Conservation (phyloP, 805 yeast genomes). For the Zygotorulaspora danielsina region DNA sequence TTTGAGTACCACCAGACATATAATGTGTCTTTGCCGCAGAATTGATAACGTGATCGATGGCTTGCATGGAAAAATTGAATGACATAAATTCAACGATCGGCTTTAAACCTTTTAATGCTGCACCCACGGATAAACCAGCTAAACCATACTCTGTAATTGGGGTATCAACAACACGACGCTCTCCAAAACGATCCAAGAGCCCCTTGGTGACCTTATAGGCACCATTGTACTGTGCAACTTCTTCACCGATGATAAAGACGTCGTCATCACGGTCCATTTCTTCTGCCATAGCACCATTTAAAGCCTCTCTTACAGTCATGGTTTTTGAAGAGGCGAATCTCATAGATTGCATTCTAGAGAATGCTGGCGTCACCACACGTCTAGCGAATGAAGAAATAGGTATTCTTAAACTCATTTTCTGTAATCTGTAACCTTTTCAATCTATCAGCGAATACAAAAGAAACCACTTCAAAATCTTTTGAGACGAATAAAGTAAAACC, state of each 20-base stretch:
- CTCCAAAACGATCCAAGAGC: slow-evolving; percentile 90
- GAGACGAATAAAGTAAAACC: neutral
- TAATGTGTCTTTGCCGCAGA: slow-evolving; percentile 98
- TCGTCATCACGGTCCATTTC: slow-evolving; percentile 94
- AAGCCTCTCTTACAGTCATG: slow-evolving; percentile 95
- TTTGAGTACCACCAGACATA: slow-evolving; percentile 99
- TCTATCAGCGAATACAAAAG: neutral
- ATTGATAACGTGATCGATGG: slow-evolving; percentile 96
- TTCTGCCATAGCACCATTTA: slow-evolving; percentile 92
- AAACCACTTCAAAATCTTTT: neutral
- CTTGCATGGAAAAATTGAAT: slow-evolving; percentile 98
- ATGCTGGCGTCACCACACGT: slow-evolving; percentile 16
- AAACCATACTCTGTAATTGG: slow-evolving; percentile 99
- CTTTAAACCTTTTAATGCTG: slow-evolving; percentile 92
- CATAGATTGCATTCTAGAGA: slow-evolving; percentile 11
- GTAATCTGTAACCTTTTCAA: neutral
- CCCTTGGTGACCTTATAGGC: slow-evolving; percentile 98
- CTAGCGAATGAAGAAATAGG: slow-evolving; percentile 14
- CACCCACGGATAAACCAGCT: slow-evolving; percentile 91
- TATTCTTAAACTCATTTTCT: slow-evolving; percentile 14
- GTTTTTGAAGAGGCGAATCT: slow-evolving; percentile 45
- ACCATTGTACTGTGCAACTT: slow-evolving; percentile 98
- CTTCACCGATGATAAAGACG: slow-evolving; percentile 97
- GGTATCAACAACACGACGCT: slow-evolving; percentile 87
- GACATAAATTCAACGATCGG: slow-evolving; percentile 99